phyloP scores from a whole-genome alignment of 768 basidiomycete genomes.

The Dendrothele bispora region DNA sequence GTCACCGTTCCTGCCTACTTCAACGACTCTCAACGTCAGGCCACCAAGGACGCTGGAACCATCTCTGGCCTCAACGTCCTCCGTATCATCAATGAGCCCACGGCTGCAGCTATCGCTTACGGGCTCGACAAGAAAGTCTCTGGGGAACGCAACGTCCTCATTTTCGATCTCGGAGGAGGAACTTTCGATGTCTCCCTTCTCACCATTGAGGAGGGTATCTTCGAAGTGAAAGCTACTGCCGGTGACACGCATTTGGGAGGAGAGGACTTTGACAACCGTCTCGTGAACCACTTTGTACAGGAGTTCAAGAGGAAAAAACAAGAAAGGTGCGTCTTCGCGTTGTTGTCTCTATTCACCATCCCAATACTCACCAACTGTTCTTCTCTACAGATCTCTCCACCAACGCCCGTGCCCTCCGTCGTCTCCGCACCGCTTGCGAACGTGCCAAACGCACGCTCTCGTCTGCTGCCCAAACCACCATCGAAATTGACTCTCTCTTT shows the following conservation, averaged over 20 bases:
- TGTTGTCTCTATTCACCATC: too few species aligned
- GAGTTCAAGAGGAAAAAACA: conserved; percentile 57
- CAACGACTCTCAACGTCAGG: conserved; percentile 68
- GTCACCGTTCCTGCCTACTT: conserved; percentile 61
- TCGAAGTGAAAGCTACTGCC: conserved; percentile 70
- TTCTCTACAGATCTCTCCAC: conserved; percentile 2
- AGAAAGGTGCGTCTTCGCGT: conserved; percentile 39
- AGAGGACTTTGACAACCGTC: conserved; percentile 12
- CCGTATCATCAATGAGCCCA: conserved; percentile 70
- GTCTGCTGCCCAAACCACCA: conserved; percentile 23
- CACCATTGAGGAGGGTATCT: conserved; percentile 67
- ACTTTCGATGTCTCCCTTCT: conserved; percentile 75
- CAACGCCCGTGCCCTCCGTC: conserved; percentile 10
- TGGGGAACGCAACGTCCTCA: conserved; percentile 60
- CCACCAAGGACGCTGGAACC: conserved; percentile 67
- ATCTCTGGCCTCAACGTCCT: conserved; percentile 66
- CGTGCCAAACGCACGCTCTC: conserved; percentile 10
- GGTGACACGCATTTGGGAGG: conserved; percentile 55
- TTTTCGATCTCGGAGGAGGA: conserved; percentile 74
- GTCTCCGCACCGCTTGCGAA: conserved; percentile 10
- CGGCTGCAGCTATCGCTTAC: conserved; percentile 71
- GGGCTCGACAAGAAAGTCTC: conserved; percentile 61
- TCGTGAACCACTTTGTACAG: conserved; percentile 16
- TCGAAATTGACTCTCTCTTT: conserved; percentile 56
- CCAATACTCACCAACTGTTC: background rate